phyloP scores from a whole-genome alignment of 306 rosid species.

The Urtica urens region DNA sequence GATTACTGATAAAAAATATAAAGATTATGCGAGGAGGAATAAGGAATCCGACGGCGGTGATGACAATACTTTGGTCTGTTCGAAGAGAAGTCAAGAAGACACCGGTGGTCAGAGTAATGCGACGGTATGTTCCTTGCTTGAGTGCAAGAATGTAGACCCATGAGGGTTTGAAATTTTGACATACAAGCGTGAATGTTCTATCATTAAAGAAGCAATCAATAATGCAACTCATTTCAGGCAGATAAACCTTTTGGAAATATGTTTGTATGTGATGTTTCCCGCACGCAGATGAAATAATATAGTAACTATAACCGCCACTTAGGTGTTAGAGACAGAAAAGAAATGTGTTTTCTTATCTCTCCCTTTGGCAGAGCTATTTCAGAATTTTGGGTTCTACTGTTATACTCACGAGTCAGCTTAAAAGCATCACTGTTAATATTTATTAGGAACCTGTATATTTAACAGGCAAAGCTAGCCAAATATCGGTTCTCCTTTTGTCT shows the following conservation, averaged over 20 bases:
- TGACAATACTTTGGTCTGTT: constrained; percentile 32
- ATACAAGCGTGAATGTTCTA: not conserved
- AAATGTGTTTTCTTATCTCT: too few species aligned
- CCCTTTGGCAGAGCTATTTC: too few species aligned
- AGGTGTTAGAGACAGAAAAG: too few species aligned
- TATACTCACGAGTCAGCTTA: too few species aligned
- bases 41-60: constrained; percentile 56
- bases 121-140: constrained; percentile 62
- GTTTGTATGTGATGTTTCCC: not conserved
- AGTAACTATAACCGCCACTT: too few species aligned
- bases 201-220: not conserved
- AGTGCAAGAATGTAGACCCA: constrained; percentile 15
- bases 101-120: constrained; percentile 49
- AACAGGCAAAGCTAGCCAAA: too few species aligned
- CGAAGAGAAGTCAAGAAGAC: constrained; percentile 67
- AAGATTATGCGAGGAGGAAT: constrained; percentile 60
- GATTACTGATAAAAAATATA: constrained; percentile 56
- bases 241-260: not conserved
- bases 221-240: constrained; percentile 1
- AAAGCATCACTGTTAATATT: too few species aligned
- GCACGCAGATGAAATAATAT: too few species aligned
- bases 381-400: too few species aligned
- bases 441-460: too few species aligned
- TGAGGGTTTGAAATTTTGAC: constrained; percentile 1
- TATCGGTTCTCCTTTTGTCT: too few species aligned